Evolutionary conservation across 352 stramenopile species (phyloP), one percentile per base, ranked within the genome.

Genomic region (Globisporangium mamillatum): DNA sequence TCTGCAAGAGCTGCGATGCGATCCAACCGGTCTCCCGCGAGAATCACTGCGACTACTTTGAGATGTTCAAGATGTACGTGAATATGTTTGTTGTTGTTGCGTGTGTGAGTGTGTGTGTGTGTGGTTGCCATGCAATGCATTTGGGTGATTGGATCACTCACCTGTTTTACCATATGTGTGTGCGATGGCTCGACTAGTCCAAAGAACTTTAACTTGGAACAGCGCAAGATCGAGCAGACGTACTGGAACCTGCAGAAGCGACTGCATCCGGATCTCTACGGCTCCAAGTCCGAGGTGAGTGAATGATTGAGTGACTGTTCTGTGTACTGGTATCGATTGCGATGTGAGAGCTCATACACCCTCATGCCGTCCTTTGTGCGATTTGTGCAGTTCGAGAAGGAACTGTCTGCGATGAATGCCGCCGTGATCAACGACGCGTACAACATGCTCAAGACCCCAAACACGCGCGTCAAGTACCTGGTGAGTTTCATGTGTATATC

Each of bases 191-290:
- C 34, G 2, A 3, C 25, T 20, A 93, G 85, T 8, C 87, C 87
- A 29, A 93, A 93, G 68, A 80, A 89, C 62, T 95, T 95, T 71
- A 85, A 86, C 25, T 62, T 95, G 32, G 82, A 93, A 68, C 80
- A 88, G 70, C 85, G 83, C 70, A 89, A 77, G 60, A 93, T 95
- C 60, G 88, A 95, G 70, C 80, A 92, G 62, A 92, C 86, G 56
- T 95, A 95, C 73, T 95, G 88, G 88, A 91, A 90, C 61, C 66
- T 95, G 56, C 88, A 94, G 63, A 95, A 95, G 76, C 86, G 84
- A 20, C 70, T 95, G 64, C 88, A 95, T 63, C 88, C 88, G 6
- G 88, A 95, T 58, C 74, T 95, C 29, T 95, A 92, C 48, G 88
- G 88, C 58, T 91, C 83, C 75, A 95, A 95, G 67, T 93, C 88